Percentiles rank a stretch among this genome's conserved stretches.
phyloP scores from a whole-genome alignment of 768 basidiomycete species.

The Macrolepiota albuminosa region DNA sequence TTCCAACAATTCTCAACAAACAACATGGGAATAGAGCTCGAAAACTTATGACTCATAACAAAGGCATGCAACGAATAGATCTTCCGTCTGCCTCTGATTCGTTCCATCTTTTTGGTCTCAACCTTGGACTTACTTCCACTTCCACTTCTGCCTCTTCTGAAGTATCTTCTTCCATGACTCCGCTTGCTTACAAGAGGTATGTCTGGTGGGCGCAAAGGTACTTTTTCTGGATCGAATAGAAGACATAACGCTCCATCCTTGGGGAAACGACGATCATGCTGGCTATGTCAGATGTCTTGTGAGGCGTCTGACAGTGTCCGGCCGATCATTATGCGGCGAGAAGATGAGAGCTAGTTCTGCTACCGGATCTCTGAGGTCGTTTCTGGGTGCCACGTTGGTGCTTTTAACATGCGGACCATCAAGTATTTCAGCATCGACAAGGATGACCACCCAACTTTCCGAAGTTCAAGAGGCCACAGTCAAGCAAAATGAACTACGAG shows the following conservation, averaged over 20 bases:
- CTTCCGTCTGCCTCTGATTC: background rate
- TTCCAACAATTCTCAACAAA: conserved; percentile 1
- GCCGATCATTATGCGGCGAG: background rate
- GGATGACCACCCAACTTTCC: background rate
- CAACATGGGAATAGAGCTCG: background rate
- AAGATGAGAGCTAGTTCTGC: background rate
- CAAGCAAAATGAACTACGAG: background rate
- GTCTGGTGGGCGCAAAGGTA: background rate
- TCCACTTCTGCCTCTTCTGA: background rate
- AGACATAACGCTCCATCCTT: background rate
- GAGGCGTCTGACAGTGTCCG: background rate
- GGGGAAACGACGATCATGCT: background rate
- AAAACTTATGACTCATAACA: conserved; percentile 24
- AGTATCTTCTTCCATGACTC: background rate
- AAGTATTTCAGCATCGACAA: background rate
- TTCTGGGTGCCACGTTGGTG: background rate
- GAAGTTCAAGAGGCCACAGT: background rate
- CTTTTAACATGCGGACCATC: background rate
- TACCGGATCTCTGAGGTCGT: background rate
- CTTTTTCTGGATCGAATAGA: background rate
- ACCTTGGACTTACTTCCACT: background rate
- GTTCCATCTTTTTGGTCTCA: background rate
- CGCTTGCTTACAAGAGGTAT: background rate
- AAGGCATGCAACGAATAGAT: conserved; percentile 27
- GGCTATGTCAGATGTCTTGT: background rate